Conservation (phyloP, 257 asterid genomes). For the Gynochthodes officinalis region DNA sequence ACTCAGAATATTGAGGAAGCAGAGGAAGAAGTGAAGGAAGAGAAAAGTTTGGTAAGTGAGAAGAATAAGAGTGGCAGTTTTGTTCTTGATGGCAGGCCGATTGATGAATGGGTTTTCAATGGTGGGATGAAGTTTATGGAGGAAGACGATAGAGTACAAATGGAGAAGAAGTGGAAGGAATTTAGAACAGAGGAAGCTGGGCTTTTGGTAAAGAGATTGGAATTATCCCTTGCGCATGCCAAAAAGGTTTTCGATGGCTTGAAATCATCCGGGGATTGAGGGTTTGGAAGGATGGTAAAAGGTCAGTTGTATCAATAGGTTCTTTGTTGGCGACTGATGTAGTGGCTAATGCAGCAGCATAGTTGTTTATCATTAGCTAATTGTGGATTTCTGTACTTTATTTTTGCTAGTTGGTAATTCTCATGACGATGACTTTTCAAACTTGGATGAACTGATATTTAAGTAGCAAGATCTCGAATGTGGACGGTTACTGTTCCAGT, state of each 20-base stretch:
- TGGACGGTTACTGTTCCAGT: neutral
- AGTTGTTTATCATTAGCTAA: neutral
- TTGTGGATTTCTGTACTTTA: neutral
- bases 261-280: slow-evolving; percentile 20
- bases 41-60: slow-evolving; percentile 14
- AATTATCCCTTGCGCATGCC: slow-evolving; percentile 29
- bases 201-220: slow-evolving; percentile 23
- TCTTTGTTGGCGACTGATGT: neutral
- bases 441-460: neutral
- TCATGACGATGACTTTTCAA: neutral
- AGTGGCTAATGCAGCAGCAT: neutral
- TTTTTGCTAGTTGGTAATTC: neutral
- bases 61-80: slow-evolving; percentile 10
- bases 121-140: slow-evolving; percentile 30
- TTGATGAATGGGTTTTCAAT: slow-evolving; percentile 38
- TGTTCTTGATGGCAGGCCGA: neutral
- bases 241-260: slow-evolving; percentile 35
- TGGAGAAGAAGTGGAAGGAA: slow-evolving; percentile 37
- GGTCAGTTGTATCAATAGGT: neutral
- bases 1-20: slow-evolving; percentile 1
- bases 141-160: slow-evolving; percentile 28
- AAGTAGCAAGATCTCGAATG: neutral
- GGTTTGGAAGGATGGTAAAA: neutral
- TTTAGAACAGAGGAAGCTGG: slow-evolving; percentile 33
- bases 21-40: slow-evolving; percentile 22